These are phyloP conservation scores for Pittosporum tobira DNA, from an alignment of 129 eudicot species.

Conservation along the genomic window DNA sequence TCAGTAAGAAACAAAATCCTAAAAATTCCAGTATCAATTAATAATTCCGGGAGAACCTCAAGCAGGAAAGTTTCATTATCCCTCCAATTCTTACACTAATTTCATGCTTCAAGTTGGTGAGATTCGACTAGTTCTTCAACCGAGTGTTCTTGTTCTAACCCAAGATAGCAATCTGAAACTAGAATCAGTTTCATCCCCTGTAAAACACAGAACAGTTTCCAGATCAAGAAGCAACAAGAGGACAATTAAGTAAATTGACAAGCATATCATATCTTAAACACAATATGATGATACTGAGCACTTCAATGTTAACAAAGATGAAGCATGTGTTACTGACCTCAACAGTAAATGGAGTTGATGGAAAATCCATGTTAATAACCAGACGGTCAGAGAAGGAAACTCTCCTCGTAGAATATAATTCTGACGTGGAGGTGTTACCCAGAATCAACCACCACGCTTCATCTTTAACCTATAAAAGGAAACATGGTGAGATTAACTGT, in stretches of 20 bases:
- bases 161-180: conserved; percentile 88
- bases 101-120: conserved; percentile 11
- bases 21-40: too few relatives aligned
- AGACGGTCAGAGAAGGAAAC: conserved; percentile 60
- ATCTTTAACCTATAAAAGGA: conserved; percentile 52
- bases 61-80: background rate
- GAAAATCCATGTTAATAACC: conserved; percentile 71
- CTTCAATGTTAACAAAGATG: too few relatives aligned
- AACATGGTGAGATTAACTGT: conserved; percentile 9
- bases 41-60: too few relatives aligned
- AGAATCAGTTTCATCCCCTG: conserved; percentile 83
- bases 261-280: background rate
- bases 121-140: conserved; percentile 34
- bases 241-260: background rate
- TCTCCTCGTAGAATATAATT: conserved; percentile 69
- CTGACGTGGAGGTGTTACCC: conserved; percentile 66
- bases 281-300: background rate
- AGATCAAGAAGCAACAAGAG: background rate
- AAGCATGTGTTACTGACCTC: conserved; percentile 36
- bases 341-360: conserved; percentile 36
- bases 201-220: background rate
- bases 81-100: background rate
- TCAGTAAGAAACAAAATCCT: too few relatives aligned
- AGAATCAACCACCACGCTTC: conserved; percentile 97
- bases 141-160: conserved; percentile 66